Base-by-base conservation (phyloP, 805 yeast genomes). In the Yarrowia hollandica region DNA sequence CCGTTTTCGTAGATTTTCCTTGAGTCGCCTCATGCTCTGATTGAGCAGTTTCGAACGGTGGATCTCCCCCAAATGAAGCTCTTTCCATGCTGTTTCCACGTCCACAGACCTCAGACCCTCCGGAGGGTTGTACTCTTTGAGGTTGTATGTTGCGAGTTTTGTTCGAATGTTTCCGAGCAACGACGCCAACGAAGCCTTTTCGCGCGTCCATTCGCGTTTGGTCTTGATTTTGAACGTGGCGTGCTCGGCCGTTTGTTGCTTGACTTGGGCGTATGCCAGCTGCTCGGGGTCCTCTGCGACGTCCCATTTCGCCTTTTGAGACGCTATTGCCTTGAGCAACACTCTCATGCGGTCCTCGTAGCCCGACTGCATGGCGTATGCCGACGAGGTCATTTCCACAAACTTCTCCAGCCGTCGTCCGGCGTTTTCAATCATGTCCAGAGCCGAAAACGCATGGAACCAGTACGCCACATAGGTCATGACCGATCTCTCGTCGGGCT, bases 401-500 rank as follows among this genome's bases (percentile, higher is more conserved):
- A 75, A 75, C 64, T 66, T 65, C 54, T 72, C 74, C 6, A 74
- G 63, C 7, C 74, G 65, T 7, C 75, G 63, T 8, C 74, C 75
- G 3, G 76, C 75, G 4, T 72, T 70, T 55, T 72, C 75, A 21
- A 73, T 66, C 39, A 66, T 67, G 61, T 74, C 74, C 38, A 71
- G 61, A 0, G 69, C 72, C 5, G 73, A 70, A 55, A 77, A 77
- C 19, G 74, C 72, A 50, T 80, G 81, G 69, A 76, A 83, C 83
- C 85, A 80, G 64, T 83, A 80, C 12, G 84, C 77, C 10, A 83
- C 69, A 65, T 81, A 84, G 15, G 84, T 77, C 63, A 84, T 75
- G 14, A 84, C 73, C 37, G 84, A 77, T 63, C 81, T 78, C 62
- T 84, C 89, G 62, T 84, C 88, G 0, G 86, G 86, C 21, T 72